phyloP scores from a whole-genome alignment of 352 stramenopile genomes.

The Phytophthora aleatoria region DNA sequence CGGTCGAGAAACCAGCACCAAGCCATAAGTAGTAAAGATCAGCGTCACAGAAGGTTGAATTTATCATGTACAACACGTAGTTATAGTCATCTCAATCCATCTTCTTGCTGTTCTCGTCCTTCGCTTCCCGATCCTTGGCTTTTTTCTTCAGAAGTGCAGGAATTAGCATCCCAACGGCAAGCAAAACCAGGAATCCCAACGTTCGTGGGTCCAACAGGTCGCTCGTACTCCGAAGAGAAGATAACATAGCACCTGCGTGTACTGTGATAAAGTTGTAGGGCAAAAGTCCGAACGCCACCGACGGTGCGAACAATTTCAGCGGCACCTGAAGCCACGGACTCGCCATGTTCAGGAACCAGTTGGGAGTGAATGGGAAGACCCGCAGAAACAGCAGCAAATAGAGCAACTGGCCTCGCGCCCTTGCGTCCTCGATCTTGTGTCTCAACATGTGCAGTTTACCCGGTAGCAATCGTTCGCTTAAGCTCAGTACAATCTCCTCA shows the following conservation, averaged over 20 bases:
- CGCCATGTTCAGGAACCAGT: constrained; percentile 87
- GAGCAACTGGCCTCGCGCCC: constrained; percentile 47
- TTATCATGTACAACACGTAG: no score
- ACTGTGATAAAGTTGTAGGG: constrained; percentile 88
- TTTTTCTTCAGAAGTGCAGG: constrained; percentile 65
- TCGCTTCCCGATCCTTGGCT: constrained; percentile 11
- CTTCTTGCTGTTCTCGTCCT: constrained; percentile 27
- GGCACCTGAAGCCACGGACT: constrained; percentile 82
- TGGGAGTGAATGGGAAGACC: constrained; percentile 84
- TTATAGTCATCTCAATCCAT: constrained; percentile 15
- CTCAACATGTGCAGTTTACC: constrained; percentile 61
- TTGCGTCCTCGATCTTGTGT: constrained; percentile 57
- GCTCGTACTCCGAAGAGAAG: constrained; percentile 63
- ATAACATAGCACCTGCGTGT: constrained; percentile 77
- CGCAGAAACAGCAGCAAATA: constrained; percentile 78
- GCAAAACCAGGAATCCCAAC: constrained; percentile 58
- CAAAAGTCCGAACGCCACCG: constrained; percentile 70
- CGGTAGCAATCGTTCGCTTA: constrained; percentile 66
- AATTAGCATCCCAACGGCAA: constrained; percentile 72
- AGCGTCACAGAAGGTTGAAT: neutral
- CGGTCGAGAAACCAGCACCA: no score
- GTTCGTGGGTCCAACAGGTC: constrained; percentile 69
- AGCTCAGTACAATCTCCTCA: constrained; percentile 55
- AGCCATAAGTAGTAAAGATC: no score
- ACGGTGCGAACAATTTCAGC: constrained; percentile 65